Evolutionary conservation across 2,329 filamentous ascomycete species (phyloP).

Genomic region (Fonsecaea nubica): DNA sequence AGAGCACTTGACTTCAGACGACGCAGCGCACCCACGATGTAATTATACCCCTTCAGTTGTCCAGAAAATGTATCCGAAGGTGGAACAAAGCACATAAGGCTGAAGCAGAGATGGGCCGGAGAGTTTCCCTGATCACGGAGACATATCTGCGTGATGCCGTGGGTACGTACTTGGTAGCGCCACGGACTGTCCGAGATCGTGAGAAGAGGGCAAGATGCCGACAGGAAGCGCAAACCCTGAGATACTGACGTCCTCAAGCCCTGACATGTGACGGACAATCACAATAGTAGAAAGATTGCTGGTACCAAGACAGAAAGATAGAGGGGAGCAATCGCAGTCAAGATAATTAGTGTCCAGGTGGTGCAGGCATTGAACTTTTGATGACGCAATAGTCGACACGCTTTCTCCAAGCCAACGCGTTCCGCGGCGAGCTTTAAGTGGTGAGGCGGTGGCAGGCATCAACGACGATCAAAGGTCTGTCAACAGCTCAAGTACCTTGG

Average conservation of each 20-base stretch:
- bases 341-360: background rate
- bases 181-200: background rate
- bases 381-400: background rate
- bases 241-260: background rate
- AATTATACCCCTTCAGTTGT: background rate
- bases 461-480: background rate
- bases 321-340: background rate
- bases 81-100: constrained; percentile 1
- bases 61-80: constrained; percentile 7
- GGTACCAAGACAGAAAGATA: background rate
- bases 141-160: background rate
- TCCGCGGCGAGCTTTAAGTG: background rate
- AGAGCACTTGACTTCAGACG: background rate
- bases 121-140: constrained; percentile 11
- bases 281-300: background rate
- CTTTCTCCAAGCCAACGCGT: background rate
- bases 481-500: background rate
- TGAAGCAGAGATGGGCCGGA: background rate
- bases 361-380: too few relatives aligned
- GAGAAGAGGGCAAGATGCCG: background rate
- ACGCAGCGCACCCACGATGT: background rate
- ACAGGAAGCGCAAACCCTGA: background rate
- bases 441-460: background rate
- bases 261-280: background rate
- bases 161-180: background rate